Evolutionary conservation across 306 rosid genomes (phyloP), one percentile per base, ranked within the genome.

Genomic region (Castanospermum australe): DNA sequence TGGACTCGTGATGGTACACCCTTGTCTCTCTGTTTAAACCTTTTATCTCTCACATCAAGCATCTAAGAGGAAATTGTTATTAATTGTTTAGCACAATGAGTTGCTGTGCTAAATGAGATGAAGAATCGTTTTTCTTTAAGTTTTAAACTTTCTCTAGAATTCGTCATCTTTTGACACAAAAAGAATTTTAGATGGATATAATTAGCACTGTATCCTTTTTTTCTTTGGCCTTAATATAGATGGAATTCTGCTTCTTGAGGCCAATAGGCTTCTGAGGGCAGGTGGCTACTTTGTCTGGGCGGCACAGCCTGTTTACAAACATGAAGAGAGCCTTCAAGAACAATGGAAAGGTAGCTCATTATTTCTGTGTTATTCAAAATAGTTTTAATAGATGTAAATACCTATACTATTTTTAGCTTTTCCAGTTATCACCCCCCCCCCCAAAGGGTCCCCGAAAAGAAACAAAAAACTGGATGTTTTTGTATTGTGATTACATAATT

Each of bases 271-370:
- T 78, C 91, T 94, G 72, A 89, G 97, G 82, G 93, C 93, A 0
- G 97, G 98, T 75, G 93, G 94, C 47, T 89, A 94, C 82, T 94
- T 92, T 84, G 92, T 89, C 17, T 94, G 98, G 98, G 97, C 97
- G 13, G 97, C 96, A 17, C 96, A 94, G 79, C 96, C 96, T 13
- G 94, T 94, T 67, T 86, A 92, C 82, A 92, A 90, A 80, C 93
- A 87, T 55, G 93, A 90, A 84, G 90, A 85, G 60, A 67, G 67
- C 83, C 90, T 92, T 68, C 90, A 81, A 77, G 88, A 84, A 83
- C 93, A 94, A 83, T 90, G 98, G 98, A 85, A 86, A 94, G 98
- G 98, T 94, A 84, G 62, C 68, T 78, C 66, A 71, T 30, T 25
- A 11, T 71, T 74, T 72, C 17, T 60, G 22, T 62, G 63, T 35